phyloP scores from a whole-genome alignment of 2,329 filamentous ascomycete species.

The Aureobasidium mangrovei region DNA sequence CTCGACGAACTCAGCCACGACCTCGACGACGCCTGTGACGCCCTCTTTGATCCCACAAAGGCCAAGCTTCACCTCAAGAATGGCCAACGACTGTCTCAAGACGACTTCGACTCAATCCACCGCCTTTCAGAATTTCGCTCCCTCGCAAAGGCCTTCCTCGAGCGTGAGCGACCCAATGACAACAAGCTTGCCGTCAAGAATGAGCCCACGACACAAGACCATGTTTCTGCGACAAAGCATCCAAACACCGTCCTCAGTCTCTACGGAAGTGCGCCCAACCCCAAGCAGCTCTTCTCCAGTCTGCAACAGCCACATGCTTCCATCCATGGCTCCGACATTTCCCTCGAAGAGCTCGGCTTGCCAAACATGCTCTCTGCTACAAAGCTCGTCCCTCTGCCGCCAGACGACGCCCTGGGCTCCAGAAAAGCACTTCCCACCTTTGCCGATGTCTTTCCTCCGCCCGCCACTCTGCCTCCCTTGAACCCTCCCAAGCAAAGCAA shows the following conservation, averaged over 20 bases:
- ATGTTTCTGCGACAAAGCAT: conserved; percentile 19
- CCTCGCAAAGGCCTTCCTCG: conserved; percentile 23
- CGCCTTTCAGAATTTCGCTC: conserved; percentile 23
- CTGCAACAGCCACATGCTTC: conserved; percentile 46
- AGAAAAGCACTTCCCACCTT: conserved; percentile 54
- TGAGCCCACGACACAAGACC: background rate
- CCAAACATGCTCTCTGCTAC: conserved; percentile 67
- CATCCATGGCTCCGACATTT: conserved; percentile 25
- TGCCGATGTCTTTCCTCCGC: conserved; percentile 65
- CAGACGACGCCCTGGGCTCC: conserved; percentile 33
- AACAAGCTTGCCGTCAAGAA: conserved; percentile 7
- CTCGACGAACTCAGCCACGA: conserved; percentile 29
- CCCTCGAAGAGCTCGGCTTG: conserved; percentile 54
- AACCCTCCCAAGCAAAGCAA: conserved; percentile 62
- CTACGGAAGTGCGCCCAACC: conserved; percentile 63
- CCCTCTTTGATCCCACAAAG: conserved; percentile 30
- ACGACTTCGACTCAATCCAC: conserved; percentile 30
- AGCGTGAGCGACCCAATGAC: conserved; percentile 20
- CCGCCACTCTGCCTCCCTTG: conserved; percentile 54
- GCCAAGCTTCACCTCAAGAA: conserved; percentile 17
- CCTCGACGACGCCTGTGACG: conserved; percentile 28
- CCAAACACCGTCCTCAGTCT: conserved; percentile 62
- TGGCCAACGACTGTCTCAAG: conserved; percentile 22
- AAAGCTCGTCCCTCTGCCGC: conserved; percentile 50
- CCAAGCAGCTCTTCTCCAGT: conserved; percentile 79